Evolutionary conservation across 2,329 filamentous ascomycete species (phyloP).

Genomic region (Chlorencoelia australis): DNA sequence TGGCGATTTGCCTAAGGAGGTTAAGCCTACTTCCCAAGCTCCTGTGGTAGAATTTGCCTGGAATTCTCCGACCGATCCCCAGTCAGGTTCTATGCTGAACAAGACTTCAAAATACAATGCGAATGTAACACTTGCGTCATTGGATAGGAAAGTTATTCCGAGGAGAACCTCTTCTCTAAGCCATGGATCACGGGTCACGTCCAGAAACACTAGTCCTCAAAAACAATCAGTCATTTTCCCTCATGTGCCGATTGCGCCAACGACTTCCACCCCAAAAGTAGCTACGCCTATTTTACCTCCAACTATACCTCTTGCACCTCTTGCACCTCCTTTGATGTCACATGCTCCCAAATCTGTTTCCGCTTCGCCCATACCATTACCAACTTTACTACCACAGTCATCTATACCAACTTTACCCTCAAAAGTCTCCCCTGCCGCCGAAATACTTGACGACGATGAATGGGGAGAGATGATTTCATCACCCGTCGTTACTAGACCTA

Average conservation of each 20-base stretch:
- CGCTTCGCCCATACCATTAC: background rate
- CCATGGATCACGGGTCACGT: background rate
- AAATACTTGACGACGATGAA: slow-evolving; percentile 25
- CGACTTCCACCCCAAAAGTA: background rate
- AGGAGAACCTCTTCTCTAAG: background rate
- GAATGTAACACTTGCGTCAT: background rate
- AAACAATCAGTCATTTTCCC: no score
- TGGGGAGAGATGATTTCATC: slow-evolving; percentile 32
- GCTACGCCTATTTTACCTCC: background rate
- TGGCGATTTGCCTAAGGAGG: slow-evolving; percentile 3
- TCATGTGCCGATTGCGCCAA: background rate
- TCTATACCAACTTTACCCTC: no score
- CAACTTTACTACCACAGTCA: no score
- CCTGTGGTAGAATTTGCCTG: slow-evolving; percentile 19
- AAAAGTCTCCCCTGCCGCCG: background rate
- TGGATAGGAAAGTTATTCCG: background rate
- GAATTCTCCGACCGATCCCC: slow-evolving; percentile 6
- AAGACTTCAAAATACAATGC: background rate
- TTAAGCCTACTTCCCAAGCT: slow-evolving; percentile 3
- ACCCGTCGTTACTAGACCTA: slow-evolving; percentile 15
- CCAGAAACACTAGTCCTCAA: background rate
- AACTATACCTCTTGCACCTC: background rate
- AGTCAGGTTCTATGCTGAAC: background rate
- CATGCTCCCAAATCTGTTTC: background rate
- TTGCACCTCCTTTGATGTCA: slow-evolving; percentile 3